Base-by-base conservation (phyloP, 2,329 filamentous ascomycete species). In the Hymenoscyphus infarciens region DNA sequence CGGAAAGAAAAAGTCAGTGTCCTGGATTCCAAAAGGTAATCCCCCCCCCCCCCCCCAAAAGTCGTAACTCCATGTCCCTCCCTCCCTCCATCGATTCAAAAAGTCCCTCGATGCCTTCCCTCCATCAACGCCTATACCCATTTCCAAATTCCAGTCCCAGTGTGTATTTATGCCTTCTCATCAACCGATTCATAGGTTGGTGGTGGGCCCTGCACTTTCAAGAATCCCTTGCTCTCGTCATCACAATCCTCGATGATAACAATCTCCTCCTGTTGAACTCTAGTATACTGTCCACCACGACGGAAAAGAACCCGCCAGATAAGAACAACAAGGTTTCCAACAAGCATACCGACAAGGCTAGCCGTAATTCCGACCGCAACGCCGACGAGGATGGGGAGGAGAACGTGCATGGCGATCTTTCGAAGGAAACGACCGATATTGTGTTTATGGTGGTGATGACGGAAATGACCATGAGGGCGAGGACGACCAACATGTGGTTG, bases 341-440 rank as follows among this genome's bases (percentile, higher is more conserved):
- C 74, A 62, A 87, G 76, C 82, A 91, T 88, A 61, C 86, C 87
- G 56, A 91, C 73, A 49, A 90, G 74, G 75, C 87, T 88, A 66
- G 88, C 85, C 33, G 81, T 80, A 61, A 91, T 82, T 71, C 89
- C 89, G 54, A 87, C 86, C 27, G 85, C 81, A 66, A 91, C 81
- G 63, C 89, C 89, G 66, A 91, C 81, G 59, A 89, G 76, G 60
- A 91, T 80, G 1, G 89, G 89, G 45, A 91, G 78, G 56, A 91
- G 74, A 54, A 92, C 81, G 65, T 87, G 84, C 42, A 85, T 78
- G 66, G 83, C 79, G 57, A 89, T 79, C 69, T 83, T 83, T 70
- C 80, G 79, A 56, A 86, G 67, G 29, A 86, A 75, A 64, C 79
- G 76, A 60, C 77, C 74, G 76, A 83, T 82, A 69, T 73, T 67